Base-by-base conservation (phyloP, 176 grass and related monocot genomes). In the Pharus latifolius region DNA sequence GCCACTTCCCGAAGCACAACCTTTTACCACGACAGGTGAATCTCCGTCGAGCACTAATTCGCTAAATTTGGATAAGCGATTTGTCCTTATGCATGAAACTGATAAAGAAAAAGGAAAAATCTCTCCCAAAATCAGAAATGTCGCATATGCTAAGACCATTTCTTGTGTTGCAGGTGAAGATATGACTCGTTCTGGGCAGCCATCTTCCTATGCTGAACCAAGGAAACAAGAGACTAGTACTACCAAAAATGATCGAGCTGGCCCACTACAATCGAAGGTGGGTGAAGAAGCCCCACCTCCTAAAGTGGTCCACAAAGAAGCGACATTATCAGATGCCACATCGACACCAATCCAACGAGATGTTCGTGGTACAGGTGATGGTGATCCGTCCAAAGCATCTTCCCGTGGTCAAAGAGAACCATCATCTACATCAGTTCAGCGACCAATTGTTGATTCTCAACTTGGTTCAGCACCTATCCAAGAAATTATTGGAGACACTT, bases 141-240 rank as follows among this genome's bases (percentile, higher is more conserved):
- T 10, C 24, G 23, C 6, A 13, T 17, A 4, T 68, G 28, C 42
- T 67, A 32, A 48, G 3, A 15, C 18, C 49, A 22, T 1, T 16
- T n/a, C 63, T 69, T 35, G 18, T 2, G 1, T 78, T 78, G 15
- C 56, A 76, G 64, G 38, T 83, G 55, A 28, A 69, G 56, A 61
- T 83, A 60, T 54, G 56, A 17, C 62, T 41, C 17, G 32, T 23
- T 20, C 51, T 59, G 15, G 15, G 43, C 44, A 33, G 20, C 15
- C 35, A 15, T 0, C 43, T 31, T 74, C 19, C 59, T 60, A 31
- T 61, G 10, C 2, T 18, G 71, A 31, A 15, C 63, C 54, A 62
- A 61, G 46, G 55, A 61, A 62, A 18, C 4, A 60, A 52, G 33
- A 43, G 25, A 53, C 13, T 54, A n/a, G 33, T 25, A 16, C 40